These are phyloP conservation scores for Pistacia atlantica DNA, from an alignment of 345 rosid genomes.

Conservation along the genomic window DNA sequence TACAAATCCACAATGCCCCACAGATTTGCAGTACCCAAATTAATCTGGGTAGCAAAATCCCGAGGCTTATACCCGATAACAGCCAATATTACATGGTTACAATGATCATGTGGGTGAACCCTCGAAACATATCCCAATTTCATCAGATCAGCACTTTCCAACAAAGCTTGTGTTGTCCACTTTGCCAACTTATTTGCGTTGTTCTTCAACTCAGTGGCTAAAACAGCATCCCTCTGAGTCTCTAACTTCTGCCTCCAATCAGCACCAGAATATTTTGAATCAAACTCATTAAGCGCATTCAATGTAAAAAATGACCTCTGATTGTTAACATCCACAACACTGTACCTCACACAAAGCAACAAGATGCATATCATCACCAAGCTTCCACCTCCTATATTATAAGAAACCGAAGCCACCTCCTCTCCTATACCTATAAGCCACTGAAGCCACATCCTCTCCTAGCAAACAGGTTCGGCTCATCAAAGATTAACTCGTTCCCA, in stretches of 20 bases:
- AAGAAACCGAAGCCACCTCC: too few relatives aligned
- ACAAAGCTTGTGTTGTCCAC: constrained; percentile 94
- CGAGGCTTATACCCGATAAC: constrained; percentile 87
- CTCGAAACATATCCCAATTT: constrained; percentile 94
- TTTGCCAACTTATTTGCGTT: constrained; percentile 93
- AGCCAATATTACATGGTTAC: constrained; percentile 88
- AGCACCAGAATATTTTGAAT: constrained; percentile 91
- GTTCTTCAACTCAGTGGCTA: constrained; percentile 95
- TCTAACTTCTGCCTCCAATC: constrained; percentile 99
- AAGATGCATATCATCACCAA: constrained; percentile 71
- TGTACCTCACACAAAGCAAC: constrained; percentile 93
- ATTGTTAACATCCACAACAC: constrained; percentile 77
- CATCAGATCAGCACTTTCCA: constrained; percentile 95
- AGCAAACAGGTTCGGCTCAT: constrained; percentile 88
- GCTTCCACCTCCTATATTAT: constrained; percentile 57
- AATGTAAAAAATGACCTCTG: constrained; percentile 75
- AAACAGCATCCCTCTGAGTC: constrained; percentile 95
- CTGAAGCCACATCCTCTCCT: constrained; percentile 96
- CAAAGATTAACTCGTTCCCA: constrained; percentile 78
- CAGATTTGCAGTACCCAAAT: constrained; percentile 83
- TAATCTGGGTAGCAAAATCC: constrained; percentile 90
- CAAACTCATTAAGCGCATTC: constrained; percentile 96
- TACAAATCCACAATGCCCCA: constrained; percentile 98
- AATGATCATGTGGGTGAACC: constrained; percentile 98
- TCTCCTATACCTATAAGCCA: constrained; percentile 87